phyloP scores from a whole-genome alignment of 106 monocot species.

The Chionographis japonica region DNA sequence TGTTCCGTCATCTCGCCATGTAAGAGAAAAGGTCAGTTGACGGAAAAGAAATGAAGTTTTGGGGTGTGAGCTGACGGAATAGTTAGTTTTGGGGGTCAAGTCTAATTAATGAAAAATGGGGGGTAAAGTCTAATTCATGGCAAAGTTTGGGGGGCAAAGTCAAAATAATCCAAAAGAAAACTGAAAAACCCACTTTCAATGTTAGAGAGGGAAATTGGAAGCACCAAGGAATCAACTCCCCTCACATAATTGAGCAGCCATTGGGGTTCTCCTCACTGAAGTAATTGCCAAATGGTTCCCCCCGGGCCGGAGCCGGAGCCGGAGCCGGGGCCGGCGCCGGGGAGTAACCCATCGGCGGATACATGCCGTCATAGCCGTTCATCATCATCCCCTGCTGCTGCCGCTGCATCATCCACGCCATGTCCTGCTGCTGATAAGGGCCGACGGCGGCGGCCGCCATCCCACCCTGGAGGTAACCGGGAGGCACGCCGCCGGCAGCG shows the following conservation, averaged over 20 bases:
- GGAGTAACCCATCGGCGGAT: conserved; percentile 25
- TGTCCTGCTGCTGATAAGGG: not conserved
- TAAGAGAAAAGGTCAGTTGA: too few relatives aligned
- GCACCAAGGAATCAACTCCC: not conserved
- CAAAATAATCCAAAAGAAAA: too few relatives aligned
- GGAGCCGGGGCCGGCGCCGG: conserved; percentile 15
- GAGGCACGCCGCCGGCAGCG: conserved; percentile 5
- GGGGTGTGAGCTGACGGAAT: too few relatives aligned
- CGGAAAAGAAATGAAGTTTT: too few relatives aligned
- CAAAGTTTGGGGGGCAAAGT: too few relatives aligned
- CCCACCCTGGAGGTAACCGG: conserved; percentile 28
- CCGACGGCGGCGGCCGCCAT: conserved; percentile 5
- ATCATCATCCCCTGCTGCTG: conserved; percentile 53
- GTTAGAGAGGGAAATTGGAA: too few relatives aligned
- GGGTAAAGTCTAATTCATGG: too few relatives aligned
- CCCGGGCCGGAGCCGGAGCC: conserved; percentile 15
- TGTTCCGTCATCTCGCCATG: too few relatives aligned
- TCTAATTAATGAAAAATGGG: too few relatives aligned
- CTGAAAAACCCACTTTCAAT: too few relatives aligned
- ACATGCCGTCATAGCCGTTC: conserved; percentile 30
- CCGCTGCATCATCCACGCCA: not conserved
- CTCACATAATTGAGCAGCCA: conserved; percentile 70
- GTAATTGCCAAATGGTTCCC: conserved; percentile 30
- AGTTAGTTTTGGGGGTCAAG: too few relatives aligned
- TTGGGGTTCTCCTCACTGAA: conserved; percentile 64